Base-by-base conservation (phyloP, 495 filamentous ascomycete genomes). In the Corynascus novoguineensis region DNA sequence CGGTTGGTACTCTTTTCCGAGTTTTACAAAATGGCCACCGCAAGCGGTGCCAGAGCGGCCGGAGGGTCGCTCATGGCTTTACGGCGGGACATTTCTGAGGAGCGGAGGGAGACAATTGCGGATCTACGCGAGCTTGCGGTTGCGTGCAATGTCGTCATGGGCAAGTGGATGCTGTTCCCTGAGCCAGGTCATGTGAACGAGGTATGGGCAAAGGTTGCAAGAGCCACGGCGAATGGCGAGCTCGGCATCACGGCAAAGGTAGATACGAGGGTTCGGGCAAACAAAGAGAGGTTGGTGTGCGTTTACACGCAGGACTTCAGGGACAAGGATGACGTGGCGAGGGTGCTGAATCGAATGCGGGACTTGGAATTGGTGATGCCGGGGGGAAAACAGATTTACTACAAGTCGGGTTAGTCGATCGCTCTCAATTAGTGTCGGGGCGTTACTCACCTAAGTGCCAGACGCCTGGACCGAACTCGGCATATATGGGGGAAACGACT, bases 101-200 rank as follows among this genome's bases (percentile, higher is more conserved):
- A 81, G n/a, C 75, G 79, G 10, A 64, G 70, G 9, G 68, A 71
- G 25, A 69, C 84, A 1, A 74, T 83, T 35, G 62, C 74, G 17
- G 70, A 81, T 38, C 74, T 95, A 9, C 66, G 79, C 5, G 68
- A 76, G 3, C 63, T 84, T 8, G 89, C 87, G 17, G 61, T 21
- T 15, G 45, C 12, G 37, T 67, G 48, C 60, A 45, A 60, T 11
- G 17, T 61, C 5, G 19, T 50, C 27, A 77, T 12, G 12, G 67
- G 67, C 15, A 70, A 68, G 77, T 95, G 90, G 90, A 88, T 96
- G 87, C 61, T 95, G n/a, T 91, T 90, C 63, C 80, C 82, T 2
- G 61, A 69, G 4, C 56, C 68, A 6, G 69, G 74, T 3, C 62
- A 78, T n/a, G 79, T 90, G 11, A 81, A 90, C 64, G 65, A 71